phyloP scores from a whole-genome alignment of 345 rosid species.

The Ricinus communis region DNA sequence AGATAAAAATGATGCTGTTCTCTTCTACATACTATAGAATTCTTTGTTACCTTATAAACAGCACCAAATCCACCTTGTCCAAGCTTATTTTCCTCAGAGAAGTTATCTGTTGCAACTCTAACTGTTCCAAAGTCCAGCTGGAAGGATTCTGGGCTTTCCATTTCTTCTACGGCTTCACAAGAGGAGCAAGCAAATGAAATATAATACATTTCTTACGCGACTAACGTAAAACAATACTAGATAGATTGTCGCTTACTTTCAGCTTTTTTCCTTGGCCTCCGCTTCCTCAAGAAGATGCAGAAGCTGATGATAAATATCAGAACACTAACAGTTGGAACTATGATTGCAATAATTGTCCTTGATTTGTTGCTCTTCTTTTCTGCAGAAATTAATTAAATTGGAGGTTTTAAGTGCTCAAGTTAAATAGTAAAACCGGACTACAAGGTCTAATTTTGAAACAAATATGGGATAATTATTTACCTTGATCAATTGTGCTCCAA shows the following conservation, averaged over 20 bases:
- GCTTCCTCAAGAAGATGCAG: slow-evolving; percentile 11
- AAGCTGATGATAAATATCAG: neutral
- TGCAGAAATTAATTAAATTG: slow-evolving; percentile 1
- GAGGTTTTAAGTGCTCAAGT: too few relatives aligned
- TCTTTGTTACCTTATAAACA: slow-evolving; percentile 41
- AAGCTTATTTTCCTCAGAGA: slow-evolving; percentile 37
- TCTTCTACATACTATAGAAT: neutral
- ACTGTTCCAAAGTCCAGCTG: slow-evolving; percentile 29
- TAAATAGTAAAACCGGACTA: too few relatives aligned
- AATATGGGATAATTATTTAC: too few relatives aligned
- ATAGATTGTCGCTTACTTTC: slow-evolving; percentile 15
- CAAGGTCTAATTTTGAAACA: too few relatives aligned
- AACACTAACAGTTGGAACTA: slow-evolving; percentile 12
- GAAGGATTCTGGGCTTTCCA: slow-evolving; percentile 14
- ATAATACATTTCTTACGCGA: too few relatives aligned
- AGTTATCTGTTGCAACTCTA: slow-evolving; percentile 38
- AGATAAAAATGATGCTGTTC: neutral
- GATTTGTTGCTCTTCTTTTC: slow-evolving; percentile 13
- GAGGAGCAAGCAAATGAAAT: neutral
- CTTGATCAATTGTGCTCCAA: too few relatives aligned
- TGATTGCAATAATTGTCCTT: neutral
- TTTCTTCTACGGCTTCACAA: slow-evolving; percentile 3
- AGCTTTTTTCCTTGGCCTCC: slow-evolving; percentile 4
- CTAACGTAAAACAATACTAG: neutral
- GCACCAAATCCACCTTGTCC: slow-evolving; percentile 57